Evolutionary conservation across 495 filamentous ascomycete genomes (phyloP), one percentile per base, ranked within the genome.

Genomic region (Daldinia bambusicola): DNA sequence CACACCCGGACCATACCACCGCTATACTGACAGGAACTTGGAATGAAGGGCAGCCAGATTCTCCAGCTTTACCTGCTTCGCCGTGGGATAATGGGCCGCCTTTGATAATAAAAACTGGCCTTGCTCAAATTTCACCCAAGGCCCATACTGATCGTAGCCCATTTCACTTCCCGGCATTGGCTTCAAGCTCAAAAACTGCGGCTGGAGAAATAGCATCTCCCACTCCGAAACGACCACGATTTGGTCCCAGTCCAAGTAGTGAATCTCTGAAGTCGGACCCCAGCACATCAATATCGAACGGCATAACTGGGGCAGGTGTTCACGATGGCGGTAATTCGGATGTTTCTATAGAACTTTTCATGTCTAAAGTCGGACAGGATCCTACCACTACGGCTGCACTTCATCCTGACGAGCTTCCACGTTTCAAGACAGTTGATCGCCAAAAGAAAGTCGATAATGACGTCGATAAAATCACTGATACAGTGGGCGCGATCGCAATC

Each of bases 401-500:
- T 4, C 30, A 55, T 58, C n/a, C 41, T n/a, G 45, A 55, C 16
- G 32, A 32, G 18, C 20, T 20, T 16, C 45, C 56, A 9, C 38
- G 12, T 13, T n/a, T 26, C 18, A 22, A 7, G 31, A 0, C 51
- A 2, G 16, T 18, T 10, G 30, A 48, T 8, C 30, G 10, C 14
- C 14, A 50, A 8, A 61, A 76, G n/a, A 72, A 75, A 0, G 60
- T 73, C 0, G 56, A 75, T 0, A 55, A 56, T 14, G 76, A 80
- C n/a, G 77, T 77, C 16, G 87, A 89, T 75, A 60, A 78, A 8
- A 89, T 99, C 63, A 96, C 90, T 4, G 95, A 99, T 80, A 99
- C 95, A 2, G 92, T 99, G 38, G 95, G 95, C 8, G 96, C 93
- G 18, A 95, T 99, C 71, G 96, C 94, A 45, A 87, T 99, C 65